Conservation (phyloP, 345 rosid genomes). For the Sonneratia alba region DNA sequence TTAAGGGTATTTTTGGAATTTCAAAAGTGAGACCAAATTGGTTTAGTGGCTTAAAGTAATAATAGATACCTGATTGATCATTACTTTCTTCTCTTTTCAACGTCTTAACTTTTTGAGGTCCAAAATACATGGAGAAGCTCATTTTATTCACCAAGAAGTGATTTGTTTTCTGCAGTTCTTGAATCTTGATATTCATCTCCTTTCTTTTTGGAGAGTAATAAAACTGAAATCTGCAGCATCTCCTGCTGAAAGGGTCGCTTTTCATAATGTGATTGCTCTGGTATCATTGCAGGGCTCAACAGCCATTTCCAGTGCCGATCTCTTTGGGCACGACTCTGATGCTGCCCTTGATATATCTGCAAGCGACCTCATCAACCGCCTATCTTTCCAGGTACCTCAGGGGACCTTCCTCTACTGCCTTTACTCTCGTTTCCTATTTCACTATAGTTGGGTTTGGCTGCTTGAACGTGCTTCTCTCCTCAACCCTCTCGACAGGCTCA, state of each 20-base stretch:
- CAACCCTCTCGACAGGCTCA: slow-evolving; percentile 48
- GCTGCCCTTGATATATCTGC: slow-evolving; percentile 58
- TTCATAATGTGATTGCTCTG: not conserved
- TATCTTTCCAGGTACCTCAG: slow-evolving; percentile 77
- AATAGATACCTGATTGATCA: no score
- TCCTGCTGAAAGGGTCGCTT: not conserved
- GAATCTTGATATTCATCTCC: not conserved
- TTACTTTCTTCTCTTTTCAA: no score
- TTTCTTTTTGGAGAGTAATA: not conserved
- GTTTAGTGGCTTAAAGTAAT: no score
- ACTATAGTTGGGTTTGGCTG: not conserved
- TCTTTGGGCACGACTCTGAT: slow-evolving; percentile 54
- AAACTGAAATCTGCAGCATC: not conserved
- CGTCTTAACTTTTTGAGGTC: not conserved
- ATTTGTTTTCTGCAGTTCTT: not conserved
- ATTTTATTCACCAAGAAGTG: not conserved
- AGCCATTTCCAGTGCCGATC: slow-evolving; percentile 94
- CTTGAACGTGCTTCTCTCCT: not conserved
- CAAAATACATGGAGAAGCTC: not conserved
- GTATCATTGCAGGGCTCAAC: slow-evolving; percentile 51
- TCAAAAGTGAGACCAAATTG: no score
- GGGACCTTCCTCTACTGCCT: not conserved
- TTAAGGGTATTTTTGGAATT: no score
- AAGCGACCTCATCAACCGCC: slow-evolving; percentile 69
- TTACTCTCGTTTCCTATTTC: not conserved